Evolutionary conservation across 352 stramenopile genomes (phyloP).

Genomic region (Globisporangium nunn): DNA sequence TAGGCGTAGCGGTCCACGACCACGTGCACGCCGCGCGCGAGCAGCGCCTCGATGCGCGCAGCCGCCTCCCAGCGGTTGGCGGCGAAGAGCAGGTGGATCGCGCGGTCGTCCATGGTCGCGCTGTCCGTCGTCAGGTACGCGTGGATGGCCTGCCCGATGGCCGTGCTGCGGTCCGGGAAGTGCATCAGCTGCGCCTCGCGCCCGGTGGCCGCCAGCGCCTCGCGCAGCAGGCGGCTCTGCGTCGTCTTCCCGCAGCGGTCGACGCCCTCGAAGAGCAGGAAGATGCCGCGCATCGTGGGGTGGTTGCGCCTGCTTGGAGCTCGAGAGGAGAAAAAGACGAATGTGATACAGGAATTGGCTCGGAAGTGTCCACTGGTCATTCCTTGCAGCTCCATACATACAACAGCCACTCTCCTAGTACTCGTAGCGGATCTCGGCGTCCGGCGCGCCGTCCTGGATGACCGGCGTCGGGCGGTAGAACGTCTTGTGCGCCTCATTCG

Average conservation of each 20-base stretch:
- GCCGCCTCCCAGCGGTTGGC: conserved; percentile 99
- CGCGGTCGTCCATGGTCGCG: conserved; percentile 92
- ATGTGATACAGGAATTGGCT: background rate
- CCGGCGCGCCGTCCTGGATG: conserved; percentile 9
- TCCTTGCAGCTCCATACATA: background rate
- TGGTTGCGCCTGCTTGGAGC: too few relatives aligned
- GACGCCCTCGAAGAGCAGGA: conserved; percentile 98
- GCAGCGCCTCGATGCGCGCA: conserved; percentile 51
- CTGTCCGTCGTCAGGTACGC: conserved; percentile 88
- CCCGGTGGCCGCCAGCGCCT: conserved; percentile 32
- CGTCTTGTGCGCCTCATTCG: conserved; percentile 19
- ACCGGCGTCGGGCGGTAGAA: conserved; percentile 23
- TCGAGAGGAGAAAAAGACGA: background rate
- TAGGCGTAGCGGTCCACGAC: conserved; percentile 97
- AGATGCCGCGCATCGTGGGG: conserved; percentile 78
- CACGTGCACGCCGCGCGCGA: conserved; percentile 85
- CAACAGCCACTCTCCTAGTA: background rate
- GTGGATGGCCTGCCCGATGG: conserved; percentile 97
- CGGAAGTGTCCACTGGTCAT: background rate
- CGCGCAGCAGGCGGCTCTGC: conserved; percentile 90
- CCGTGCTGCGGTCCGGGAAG: conserved; percentile 80
- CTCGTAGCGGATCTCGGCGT: conserved; percentile 8
- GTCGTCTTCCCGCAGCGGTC: conserved; percentile 99
- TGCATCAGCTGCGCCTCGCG: conserved; percentile 47
- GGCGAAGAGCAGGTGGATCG: conserved; percentile 98